Evolutionary conservation across 768 basidiomycete genomes (phyloP).

Genomic region (Daedaleopsis nitida): DNA sequence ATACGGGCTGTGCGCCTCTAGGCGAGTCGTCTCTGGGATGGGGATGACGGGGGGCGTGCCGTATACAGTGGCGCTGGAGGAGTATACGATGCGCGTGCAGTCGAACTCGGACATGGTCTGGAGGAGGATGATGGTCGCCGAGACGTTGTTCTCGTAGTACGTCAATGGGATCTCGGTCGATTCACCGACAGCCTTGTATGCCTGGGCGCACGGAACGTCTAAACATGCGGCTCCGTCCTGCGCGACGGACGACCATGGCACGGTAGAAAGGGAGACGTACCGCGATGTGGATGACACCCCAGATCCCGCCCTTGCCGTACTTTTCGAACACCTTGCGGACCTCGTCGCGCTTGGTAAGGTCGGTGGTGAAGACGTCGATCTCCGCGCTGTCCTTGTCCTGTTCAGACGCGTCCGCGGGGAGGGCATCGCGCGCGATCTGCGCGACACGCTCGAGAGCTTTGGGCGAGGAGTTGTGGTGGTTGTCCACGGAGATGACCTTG

Average conservation of each 20-base stretch:
- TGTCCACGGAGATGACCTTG: constrained; percentile 94
- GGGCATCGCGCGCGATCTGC: constrained; percentile 74
- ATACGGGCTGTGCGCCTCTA: constrained; percentile 90
- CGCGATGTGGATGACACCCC: constrained; percentile 96
- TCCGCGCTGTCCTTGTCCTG: constrained; percentile 70
- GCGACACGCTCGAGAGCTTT: constrained; percentile 74
- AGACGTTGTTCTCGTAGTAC: constrained; percentile 95
- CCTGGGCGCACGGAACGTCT: constrained; percentile 46
- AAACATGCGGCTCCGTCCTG: not conserved
- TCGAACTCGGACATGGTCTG: constrained; percentile 86
- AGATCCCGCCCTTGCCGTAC: constrained; percentile 89
- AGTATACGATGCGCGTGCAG: constrained; percentile 90
- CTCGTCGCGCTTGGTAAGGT: constrained; percentile 73
- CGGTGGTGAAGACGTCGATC: constrained; percentile 69
- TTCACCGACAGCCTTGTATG: constrained; percentile 97
- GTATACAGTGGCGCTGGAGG: constrained; percentile 97
- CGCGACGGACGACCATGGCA: not conserved
- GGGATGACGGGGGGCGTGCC: constrained; percentile 91
- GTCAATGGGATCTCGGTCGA: constrained; percentile 89
- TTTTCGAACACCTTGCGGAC: constrained; percentile 79
- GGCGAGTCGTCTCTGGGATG: constrained; percentile 88
- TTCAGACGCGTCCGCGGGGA: constrained; percentile 66
- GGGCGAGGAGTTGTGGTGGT: constrained; percentile 89
- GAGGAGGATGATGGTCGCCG: constrained; percentile 82
- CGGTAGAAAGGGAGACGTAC: constrained; percentile 46